Percentiles rank a stretch among this genome's conserved stretches.
phyloP scores from a whole-genome alignment of 2,329 filamentous ascomycete genomes.

The Venturia carpophila region DNA sequence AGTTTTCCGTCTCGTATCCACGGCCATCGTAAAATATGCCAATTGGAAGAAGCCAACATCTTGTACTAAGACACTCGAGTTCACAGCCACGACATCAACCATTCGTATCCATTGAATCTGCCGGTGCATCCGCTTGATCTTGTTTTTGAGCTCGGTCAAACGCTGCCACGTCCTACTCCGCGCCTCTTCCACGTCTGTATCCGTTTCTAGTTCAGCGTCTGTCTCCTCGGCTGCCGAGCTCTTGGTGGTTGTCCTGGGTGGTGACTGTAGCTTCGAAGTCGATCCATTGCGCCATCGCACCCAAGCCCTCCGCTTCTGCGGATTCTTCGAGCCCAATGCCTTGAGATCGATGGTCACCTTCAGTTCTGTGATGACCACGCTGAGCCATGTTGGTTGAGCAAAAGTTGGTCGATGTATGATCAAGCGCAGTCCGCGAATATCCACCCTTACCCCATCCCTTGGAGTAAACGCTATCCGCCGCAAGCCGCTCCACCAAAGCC shows the following conservation, averaged over 20 bases:
- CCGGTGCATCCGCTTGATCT: constrained; percentile 75
- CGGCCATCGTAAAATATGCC: constrained; percentile 73
- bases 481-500: constrained; percentile 86
- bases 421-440: constrained; percentile 81
- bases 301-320: constrained; percentile 22
- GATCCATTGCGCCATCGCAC: constrained; percentile 29
- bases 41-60: constrained; percentile 81
- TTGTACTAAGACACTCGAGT: constrained; percentile 66
- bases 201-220: constrained; percentile 18
- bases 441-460: constrained; percentile 79
- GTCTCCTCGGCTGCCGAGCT: constrained; percentile 18
- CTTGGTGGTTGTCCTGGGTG: constrained; percentile 13
- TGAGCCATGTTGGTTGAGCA: constrained; percentile 93
- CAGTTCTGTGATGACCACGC: constrained; percentile 77
- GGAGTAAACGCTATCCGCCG: constrained; percentile 85
- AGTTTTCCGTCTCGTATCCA: constrained; percentile 86
- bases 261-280: constrained; percentile 22
- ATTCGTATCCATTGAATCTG: constrained; percentile 82
- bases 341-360: constrained; percentile 74
- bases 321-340: constrained; percentile 42
- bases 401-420: constrained; percentile 90
- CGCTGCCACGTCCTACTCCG: constrained; percentile 73
- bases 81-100: constrained; percentile 79
- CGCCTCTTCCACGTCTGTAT: constrained; percentile 28
- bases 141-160: constrained; percentile 71